phyloP scores from a whole-genome alignment of 768 basidiomycete genomes.

The Trametes cinnabarina region DNA sequence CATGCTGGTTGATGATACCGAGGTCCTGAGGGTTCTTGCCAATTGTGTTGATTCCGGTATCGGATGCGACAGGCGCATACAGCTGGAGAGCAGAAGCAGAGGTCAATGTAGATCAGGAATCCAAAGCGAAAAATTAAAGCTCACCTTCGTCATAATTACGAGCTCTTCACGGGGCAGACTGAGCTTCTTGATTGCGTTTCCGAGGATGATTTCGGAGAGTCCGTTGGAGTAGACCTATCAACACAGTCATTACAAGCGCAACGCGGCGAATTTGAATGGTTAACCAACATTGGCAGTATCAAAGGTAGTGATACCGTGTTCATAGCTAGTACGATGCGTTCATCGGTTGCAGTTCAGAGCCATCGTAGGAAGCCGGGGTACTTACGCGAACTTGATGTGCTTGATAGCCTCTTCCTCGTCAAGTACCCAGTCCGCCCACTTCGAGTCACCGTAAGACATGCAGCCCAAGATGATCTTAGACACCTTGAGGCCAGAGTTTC shows the following conservation, averaged over 20 bases:
- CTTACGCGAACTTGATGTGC: constrained; percentile 44
- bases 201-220: constrained; percentile 43
- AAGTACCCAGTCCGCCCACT: constrained; percentile 39
- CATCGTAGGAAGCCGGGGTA: neutral
- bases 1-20: constrained; percentile 38
- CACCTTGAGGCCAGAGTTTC: constrained; percentile 31
- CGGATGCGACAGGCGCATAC: constrained; percentile 12
- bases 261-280: neutral
- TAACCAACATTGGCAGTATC: constrained; percentile 35
- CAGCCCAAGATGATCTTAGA: constrained; percentile 35
- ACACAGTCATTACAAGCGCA: neutral
- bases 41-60: neutral
- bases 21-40: constrained; percentile 14
- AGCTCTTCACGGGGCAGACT: constrained; percentile 46
- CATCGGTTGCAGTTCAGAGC: too few relatives aligned
- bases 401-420: constrained; percentile 35
- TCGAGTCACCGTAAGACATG: constrained; percentile 35
- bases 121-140: too few relatives aligned
- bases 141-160: constrained; percentile 51
- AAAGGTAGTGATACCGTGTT: constrained; percentile 42
- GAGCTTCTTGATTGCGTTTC: constrained; percentile 46
- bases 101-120: too few relatives aligned
- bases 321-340: constrained; percentile 29
- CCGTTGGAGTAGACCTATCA: constrained; percentile 39
- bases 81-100: too few relatives aligned